Percentiles rank a stretch among this genome's conserved stretches.
Conservation (phyloP, 768 basidiomycete genomes). For the Termitomyces sp. region DNA sequence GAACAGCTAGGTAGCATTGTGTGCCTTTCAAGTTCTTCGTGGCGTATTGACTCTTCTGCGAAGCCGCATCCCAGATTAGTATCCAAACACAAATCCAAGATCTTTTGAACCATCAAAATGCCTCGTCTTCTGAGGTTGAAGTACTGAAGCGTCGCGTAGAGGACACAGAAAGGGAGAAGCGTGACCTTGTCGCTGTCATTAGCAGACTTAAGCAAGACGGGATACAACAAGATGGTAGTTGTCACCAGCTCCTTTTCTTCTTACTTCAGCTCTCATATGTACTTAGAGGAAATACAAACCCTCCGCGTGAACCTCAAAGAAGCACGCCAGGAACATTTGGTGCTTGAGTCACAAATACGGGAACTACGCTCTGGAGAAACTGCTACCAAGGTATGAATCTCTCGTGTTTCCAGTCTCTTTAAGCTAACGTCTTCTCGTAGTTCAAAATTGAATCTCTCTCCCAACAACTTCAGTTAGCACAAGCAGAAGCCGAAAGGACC, state of each 20-base stretch:
- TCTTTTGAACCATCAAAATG: conserved; percentile 52
- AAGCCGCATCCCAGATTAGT: conserved; percentile 39
- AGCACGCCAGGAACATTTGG: conserved; percentile 66
- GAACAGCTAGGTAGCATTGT: conserved; percentile 52
- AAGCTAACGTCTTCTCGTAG: conserved; percentile 28
- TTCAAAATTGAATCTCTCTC: conserved; percentile 83
- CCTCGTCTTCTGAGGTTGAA: conserved; percentile 59
- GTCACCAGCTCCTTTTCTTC: neutral
- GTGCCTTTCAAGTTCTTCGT: conserved; percentile 3
- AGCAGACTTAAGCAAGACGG: conserved; percentile 78
- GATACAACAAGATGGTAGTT: conserved; percentile 66
- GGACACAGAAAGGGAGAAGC: conserved; percentile 84
- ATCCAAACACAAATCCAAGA: conserved; percentile 52
- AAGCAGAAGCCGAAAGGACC: conserved; percentile 69
- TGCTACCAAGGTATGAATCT: conserved; percentile 56
- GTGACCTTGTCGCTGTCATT: conserved; percentile 78
- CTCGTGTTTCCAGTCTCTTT: neutral
- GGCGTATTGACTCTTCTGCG: conserved; percentile 16
- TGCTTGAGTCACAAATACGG: conserved; percentile 60
- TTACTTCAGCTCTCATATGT: conserved; percentile 4
- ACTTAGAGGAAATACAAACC: conserved; percentile 63
- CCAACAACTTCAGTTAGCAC: conserved; percentile 75
- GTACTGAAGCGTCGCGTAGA: conserved; percentile 55
- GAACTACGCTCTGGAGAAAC: conserved; percentile 73
- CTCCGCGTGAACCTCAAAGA: conserved; percentile 68